These are phyloP conservation scores for Cardamine resedifolia DNA, from an alignment of 345 rosid species.

Conservation along the genomic window DNA sequence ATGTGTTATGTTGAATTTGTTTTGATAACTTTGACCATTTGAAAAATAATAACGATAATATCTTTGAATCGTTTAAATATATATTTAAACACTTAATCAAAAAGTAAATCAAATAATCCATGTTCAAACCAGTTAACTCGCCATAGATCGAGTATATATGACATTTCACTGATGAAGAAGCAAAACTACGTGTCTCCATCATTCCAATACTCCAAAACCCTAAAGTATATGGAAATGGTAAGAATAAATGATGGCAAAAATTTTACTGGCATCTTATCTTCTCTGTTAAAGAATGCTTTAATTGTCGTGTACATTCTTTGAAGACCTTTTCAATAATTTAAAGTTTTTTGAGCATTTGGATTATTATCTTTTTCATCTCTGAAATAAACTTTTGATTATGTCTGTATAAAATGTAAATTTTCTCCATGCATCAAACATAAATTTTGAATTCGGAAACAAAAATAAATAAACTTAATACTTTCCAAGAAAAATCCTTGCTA, in stretches of 20 bases:
- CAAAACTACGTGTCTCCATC: too few species aligned
- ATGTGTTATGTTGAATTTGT: neutral
- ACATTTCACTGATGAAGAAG: neutral
- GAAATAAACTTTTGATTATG: neutral
- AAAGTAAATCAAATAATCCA: neutral
- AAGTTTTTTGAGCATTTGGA: neutral
- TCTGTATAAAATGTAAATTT: neutral
- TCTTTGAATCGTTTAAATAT: neutral
- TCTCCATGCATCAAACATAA: neutral
- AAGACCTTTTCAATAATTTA: neutral
- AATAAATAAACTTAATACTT: neutral
- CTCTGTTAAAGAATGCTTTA: neutral
- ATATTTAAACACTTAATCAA: neutral
- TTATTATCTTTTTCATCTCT: neutral
- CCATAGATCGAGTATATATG: conserved; percentile 3
- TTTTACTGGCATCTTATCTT: neutral
- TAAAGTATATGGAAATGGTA: conserved; percentile 5
- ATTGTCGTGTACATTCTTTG: neutral
- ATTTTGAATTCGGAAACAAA: neutral
- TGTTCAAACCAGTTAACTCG: neutral
- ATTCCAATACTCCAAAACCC: conserved; percentile 6
- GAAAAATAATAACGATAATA: neutral
- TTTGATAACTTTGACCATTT: neutral
- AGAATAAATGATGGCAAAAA: neutral
- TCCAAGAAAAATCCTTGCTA: neutral